Base-by-base conservation (phyloP, 2,329 filamentous ascomycete genomes). In the Xylariaceae sp. region DNA sequence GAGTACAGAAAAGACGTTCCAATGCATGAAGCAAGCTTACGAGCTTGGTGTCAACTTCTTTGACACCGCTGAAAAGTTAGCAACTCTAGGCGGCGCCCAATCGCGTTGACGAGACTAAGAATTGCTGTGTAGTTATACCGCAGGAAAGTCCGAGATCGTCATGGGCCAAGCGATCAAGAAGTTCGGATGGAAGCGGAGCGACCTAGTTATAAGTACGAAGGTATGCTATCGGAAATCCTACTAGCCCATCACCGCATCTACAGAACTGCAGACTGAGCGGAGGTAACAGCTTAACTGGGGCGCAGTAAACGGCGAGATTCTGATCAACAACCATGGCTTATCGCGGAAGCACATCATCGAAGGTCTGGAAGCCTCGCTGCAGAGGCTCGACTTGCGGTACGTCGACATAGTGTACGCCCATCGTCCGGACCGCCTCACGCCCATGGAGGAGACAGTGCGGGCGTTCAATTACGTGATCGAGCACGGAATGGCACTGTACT, bases 391-490 rank as follows among this genome's bases (percentile, higher is more conserved):
- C 64, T 77, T 82, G 48, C 79, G 81, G n/a, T 90, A 89, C 64
- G 84, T 87, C 48, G 84, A 87, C 67, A 73, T 87, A 37, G 78
- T 86, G 30, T 82, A 85, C 49, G 83, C 84, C 3, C 84, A 87
- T 69, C 76, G 83, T 21, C 80, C 81, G 13, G 84, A 87, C 59
- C 70, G 72, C 16, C 75, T 75, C 49, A 83, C 82, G 2, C 81
- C 81, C 3, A 84, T 85, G 77, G 81, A 81, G 69, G 84, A 87
- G 70, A 81, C 83, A 33, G 84, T 87, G 47, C 78, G 76, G 60
- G 77, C 70, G 55, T 79, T 75, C 69, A 78, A 70, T 62, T 74
- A 74, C 67, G 70, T 72, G 57, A 81, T 75, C 61, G 80, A 81
- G 65, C 75, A 84, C 55, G 84, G 84, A 70, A 67, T 83, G 30